Percentiles rank a stretch among this genome's conserved stretches.
phyloP scores from a whole-genome alignment of 192 early-diverging fungal genomes.

The Dimargaris xerosporica region DNA sequence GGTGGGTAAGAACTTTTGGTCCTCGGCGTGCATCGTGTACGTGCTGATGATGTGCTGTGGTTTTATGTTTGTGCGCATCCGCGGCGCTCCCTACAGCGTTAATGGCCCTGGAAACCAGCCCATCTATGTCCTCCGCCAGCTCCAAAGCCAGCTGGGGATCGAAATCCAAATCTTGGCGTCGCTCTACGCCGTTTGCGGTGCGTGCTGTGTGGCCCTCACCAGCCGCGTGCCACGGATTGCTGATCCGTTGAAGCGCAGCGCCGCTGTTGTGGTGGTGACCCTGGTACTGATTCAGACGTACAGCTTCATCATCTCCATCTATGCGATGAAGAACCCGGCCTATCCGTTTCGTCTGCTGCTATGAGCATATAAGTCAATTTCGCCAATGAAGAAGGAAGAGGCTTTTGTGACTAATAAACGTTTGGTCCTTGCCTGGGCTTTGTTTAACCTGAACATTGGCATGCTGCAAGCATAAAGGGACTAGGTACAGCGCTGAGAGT shows the following conservation, averaged over 20 bases:
- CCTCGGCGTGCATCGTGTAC: background rate
- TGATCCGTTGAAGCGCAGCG: background rate
- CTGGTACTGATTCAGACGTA: background rate
- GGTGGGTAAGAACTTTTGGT: background rate
- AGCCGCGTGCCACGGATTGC: background rate
- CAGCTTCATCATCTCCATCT: background rate
- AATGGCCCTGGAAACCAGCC: background rate
- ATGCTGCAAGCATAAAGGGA: too few relatives aligned
- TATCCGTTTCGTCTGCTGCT: conserved; percentile 4
- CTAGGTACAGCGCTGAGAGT: too few relatives aligned
- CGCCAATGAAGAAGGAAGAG: too few relatives aligned
- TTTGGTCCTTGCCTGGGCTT: too few relatives aligned
- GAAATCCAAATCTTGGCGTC: conserved; percentile 7
- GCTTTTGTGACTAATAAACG: too few relatives aligned
- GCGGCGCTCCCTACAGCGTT: background rate
- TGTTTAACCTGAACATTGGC: too few relatives aligned
- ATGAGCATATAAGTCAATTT: too few relatives aligned
- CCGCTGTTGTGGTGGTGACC: background rate
- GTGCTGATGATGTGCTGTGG: conserved; percentile 7
- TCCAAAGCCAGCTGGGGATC: conserved; percentile 1
- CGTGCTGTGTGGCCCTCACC: background rate
- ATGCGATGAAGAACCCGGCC: background rate
- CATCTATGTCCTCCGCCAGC: background rate
- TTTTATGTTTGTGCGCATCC: conserved; percentile 6
- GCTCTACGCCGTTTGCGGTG: conserved; percentile 4